A percentile compares a stretch with the other conserved stretches of the same genome.
Conservation (phyloP, 306 rosid genomes). For the Mimosa bimucronata region DNA sequence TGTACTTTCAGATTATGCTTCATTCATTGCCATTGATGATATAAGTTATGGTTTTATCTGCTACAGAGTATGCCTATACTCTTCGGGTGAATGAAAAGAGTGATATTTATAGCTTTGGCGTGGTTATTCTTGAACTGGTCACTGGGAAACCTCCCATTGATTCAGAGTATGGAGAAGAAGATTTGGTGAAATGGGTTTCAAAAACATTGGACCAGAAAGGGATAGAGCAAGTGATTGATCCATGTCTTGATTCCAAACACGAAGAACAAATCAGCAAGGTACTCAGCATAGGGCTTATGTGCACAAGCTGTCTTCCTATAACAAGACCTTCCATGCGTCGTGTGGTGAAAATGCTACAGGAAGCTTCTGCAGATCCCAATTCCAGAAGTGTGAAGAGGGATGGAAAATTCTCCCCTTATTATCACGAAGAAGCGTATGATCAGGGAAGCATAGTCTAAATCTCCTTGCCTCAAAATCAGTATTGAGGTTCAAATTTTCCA, state of each 20-base stretch:
- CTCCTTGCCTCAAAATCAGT: conserved; percentile 5
- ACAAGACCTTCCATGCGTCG: conserved; percentile 77
- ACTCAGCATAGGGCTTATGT: conserved; percentile 57
- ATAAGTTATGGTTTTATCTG: conserved; percentile 15
- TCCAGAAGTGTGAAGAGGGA: conserved; percentile 38
- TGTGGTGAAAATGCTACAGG: conserved; percentile 72
- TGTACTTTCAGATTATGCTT: neutral
- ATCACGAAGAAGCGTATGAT: conserved; percentile 49
- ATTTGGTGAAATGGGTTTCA: conserved; percentile 68
- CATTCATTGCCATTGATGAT: neutral
- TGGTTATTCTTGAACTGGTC: conserved; percentile 76
- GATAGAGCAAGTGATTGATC: conserved; percentile 60
- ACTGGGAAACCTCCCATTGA: conserved; percentile 70
- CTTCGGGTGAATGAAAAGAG: conserved; percentile 84
- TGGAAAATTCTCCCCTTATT: conserved; percentile 66
- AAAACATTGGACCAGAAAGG: conserved; percentile 53
- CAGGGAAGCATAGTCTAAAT: conserved; percentile 43
- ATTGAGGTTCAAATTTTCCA: neutral
- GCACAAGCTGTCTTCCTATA: conserved; percentile 64
- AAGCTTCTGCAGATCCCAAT: conserved; percentile 45
- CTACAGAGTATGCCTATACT: conserved; percentile 80
- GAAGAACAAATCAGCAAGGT: conserved; percentile 60
- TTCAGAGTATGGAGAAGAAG: conserved; percentile 64
- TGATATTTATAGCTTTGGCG: conserved; percentile 81
- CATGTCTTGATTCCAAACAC: conserved; percentile 42